Evolutionary conservation across 345 rosid species (phyloP), one percentile per base, ranked within the genome.

Genomic region (Pseudoturritis turrita): DNA sequence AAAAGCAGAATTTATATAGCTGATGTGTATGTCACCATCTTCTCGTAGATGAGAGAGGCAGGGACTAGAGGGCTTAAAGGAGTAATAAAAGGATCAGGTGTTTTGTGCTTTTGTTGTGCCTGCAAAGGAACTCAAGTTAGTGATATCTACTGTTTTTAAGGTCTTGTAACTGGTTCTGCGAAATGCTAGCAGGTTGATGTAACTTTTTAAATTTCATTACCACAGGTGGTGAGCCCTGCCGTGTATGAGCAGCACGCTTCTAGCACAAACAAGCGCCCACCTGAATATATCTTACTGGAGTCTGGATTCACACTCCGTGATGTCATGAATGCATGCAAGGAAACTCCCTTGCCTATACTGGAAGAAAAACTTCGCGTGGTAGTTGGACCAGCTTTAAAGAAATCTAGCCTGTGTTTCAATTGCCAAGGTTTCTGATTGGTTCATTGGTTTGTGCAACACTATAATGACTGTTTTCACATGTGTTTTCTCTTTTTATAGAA

Each of bases 271-370:
- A 91, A 89, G 72, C 90, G 88, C 15, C 96, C 97, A 6, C 86
- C 96, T 19, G 99, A 91, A 63, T 81, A 88, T 78, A 91, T 85
- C 56, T 74, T 33, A 72, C 78, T 94, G 75, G 91, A 88, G 73
- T 89, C 86, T 77, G 96, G 96, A 49, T 81, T 64, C 33, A 77
- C 90, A 55, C 93, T 94, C 47, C 96, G 97, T 41, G 91, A 91
- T 58, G 83, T 91, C 46, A 89, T 94, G 87, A 87, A 87, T 74
- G 87, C 83, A 3, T 84, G 85, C 77, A 94, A 81, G 80, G 80
- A 84, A 53, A 78, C 88, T 60, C 79, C 96, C 39, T 71, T 88
- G 76, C 84, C 80, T 58, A 79, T 69, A 10, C 41, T 94, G 63
- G 91, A 91, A 71, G 88, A 87, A 66, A 78, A 83, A 73, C 58